These are phyloP conservation scores for Cyanophora paradoxa DNA, from an alignment of 78 protist species.

Conservation along the genomic window DNA sequence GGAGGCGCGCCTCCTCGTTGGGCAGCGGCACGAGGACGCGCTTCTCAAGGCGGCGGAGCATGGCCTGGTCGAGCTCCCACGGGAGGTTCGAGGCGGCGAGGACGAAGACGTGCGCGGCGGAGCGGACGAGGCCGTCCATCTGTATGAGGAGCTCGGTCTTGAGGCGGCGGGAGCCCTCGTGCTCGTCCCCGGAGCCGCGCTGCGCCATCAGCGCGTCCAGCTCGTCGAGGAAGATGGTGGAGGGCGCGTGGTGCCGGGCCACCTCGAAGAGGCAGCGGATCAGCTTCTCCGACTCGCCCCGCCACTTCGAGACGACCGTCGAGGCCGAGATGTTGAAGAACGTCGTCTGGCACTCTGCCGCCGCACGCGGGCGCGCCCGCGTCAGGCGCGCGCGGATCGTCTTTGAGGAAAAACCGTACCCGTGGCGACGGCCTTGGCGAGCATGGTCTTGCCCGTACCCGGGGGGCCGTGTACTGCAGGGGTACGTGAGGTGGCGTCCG, in stretches of 20 bases:
- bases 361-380: slow-evolving; percentile 94
- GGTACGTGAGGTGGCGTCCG: too few species aligned
- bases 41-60: slow-evolving; percentile 50
- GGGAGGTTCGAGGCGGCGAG: slow-evolving; percentile 70
- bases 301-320: slow-evolving; percentile 71
- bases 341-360: slow-evolving; percentile 85
- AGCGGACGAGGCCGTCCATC: slow-evolving; percentile 33
- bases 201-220: slow-evolving; percentile 62
- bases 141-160: slow-evolving; percentile 82
- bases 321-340: slow-evolving; percentile 89
- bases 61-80: slow-evolving; percentile 68
- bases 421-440: slow-evolving; percentile 30
- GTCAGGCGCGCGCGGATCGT: not conserved
- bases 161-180: slow-evolving; percentile 71
- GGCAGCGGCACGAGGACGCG: slow-evolving; percentile 54
- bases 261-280: slow-evolving; percentile 57
- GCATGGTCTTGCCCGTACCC: slow-evolving; percentile 18
- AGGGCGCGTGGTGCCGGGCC: slow-evolving; percentile 61
- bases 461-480: slow-evolving; percentile 75
- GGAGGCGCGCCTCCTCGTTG: not conserved
- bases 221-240: slow-evolving; percentile 80
- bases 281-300: slow-evolving; percentile 90
- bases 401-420: too few species aligned
- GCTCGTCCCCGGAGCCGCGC: slow-evolving; percentile 53
- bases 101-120: slow-evolving; percentile 28